phyloP scores from a whole-genome alignment of 1,284 basidiomycete genomes.

The Tilletia setariae region DNA sequence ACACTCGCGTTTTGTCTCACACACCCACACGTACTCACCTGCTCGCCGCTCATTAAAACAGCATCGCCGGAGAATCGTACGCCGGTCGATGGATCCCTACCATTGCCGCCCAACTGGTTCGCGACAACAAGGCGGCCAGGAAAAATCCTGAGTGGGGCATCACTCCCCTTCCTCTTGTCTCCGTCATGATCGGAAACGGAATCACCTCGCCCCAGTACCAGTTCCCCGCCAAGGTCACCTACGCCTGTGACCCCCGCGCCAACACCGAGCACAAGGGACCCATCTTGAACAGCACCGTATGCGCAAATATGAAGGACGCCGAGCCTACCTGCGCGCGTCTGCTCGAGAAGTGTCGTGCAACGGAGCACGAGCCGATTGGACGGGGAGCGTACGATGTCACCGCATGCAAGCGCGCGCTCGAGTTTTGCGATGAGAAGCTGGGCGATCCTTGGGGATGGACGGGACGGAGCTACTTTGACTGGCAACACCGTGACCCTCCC shows the following conservation, averaged over 20 bases:
- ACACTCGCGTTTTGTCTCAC: background rate
- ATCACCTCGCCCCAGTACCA: conserved; percentile 48
- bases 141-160: conserved; percentile 41
- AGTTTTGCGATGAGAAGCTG: conserved; percentile 45
- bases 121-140: conserved; percentile 42
- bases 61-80: conserved; percentile 50
- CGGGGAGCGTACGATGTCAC: conserved; percentile 29
- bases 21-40: background rate
- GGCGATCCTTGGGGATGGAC: conserved; percentile 39
- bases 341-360: conserved; percentile 47
- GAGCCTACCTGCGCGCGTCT: conserved; percentile 39
- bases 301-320: conserved; percentile 34
- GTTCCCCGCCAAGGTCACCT: conserved; percentile 47
- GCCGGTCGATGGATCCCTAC: conserved; percentile 49
- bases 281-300: conserved; percentile 35
- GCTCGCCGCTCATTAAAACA: background rate
- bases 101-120: conserved; percentile 42
- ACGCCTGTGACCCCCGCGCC: conserved; percentile 37
- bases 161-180: conserved; percentile 35
- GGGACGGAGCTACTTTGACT: conserved; percentile 43
- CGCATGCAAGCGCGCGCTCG: conserved; percentile 36
- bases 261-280: conserved; percentile 37
- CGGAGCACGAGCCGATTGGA: conserved; percentile 17
- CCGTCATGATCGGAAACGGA: conserved; percentile 52
- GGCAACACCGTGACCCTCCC: conserved; percentile 29